These are phyloP conservation scores for Cavenderia fasciculata DNA, from an alignment of 78 protist species.

Conservation along the genomic window DNA sequence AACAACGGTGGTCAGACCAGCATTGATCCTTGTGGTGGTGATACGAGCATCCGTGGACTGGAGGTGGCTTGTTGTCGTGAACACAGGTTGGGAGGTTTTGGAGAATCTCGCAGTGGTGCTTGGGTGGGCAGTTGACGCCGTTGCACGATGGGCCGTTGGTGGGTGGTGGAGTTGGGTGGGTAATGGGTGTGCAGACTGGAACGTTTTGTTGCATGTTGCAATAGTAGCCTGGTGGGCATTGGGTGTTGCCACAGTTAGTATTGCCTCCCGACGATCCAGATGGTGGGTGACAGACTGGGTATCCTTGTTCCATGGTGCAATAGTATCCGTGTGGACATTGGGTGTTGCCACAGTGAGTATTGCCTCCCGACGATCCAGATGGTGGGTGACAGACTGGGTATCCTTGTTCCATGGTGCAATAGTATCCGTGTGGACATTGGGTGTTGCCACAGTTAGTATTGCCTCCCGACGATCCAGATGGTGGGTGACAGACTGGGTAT, in stretches of 20 bases:
- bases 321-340: conserved; percentile 7
- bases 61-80: not conserved
- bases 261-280: not conserved
- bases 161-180: not conserved
- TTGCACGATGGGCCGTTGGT: not conserved
- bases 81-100: not conserved
- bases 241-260: not conserved
- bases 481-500: not conserved
- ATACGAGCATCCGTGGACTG: not conserved
- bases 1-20: not conserved
- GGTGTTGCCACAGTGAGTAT: conserved; percentile 6
- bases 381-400: not conserved
- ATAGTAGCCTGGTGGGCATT: not conserved
- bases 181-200: not conserved
- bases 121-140: not conserved
- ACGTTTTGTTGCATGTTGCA: not conserved
- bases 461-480: not conserved
- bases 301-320: not conserved
- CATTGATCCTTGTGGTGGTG: not conserved
- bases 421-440: conserved; percentile 11
- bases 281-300: not conserved
- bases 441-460: not conserved
- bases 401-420: not conserved
- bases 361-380: not conserved
- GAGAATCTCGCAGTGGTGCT: conserved; percentile 3